A percentile compares a stretch with the other conserved stretches of the same genome.
Evolutionary conservation across 345 rosid species (phyloP).

Genomic region (Viola odorata): DNA sequence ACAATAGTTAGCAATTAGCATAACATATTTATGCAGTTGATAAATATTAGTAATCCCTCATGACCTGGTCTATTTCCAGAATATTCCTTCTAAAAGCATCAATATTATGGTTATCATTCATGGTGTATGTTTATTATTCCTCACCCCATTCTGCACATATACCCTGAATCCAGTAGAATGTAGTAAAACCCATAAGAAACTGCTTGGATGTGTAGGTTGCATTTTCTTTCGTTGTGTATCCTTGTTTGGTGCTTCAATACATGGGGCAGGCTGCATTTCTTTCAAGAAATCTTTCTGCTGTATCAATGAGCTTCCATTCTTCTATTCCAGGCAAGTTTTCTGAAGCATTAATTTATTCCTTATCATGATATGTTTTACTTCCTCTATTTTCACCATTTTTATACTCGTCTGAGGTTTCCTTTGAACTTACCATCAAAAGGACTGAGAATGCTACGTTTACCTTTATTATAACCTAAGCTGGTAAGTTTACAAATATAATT

Average conservation of each 20-base stretch:
- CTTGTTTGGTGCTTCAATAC: slow-evolving; percentile 94
- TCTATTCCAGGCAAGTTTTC: slow-evolving; percentile 75
- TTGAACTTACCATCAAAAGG: neutral
- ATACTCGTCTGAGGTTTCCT: neutral
- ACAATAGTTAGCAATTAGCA: too few species aligned
- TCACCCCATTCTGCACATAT: neutral
- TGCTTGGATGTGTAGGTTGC: slow-evolving; percentile 58
- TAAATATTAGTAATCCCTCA: too few species aligned
- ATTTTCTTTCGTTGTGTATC: slow-evolving; percentile 65
- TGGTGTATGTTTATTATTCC: slow-evolving; percentile 1
- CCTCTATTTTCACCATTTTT: slow-evolving; percentile 5
- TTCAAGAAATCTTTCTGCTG: slow-evolving; percentile 63
- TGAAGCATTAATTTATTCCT: neutral
- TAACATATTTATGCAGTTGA: too few species aligned
- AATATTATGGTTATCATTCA: neutral
- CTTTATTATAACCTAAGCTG: too few species aligned
- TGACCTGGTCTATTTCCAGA: too few species aligned
- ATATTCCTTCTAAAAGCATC: neutral
- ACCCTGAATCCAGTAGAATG: neutral
- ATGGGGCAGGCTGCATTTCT: slow-evolving; percentile 98
- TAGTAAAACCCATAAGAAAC: neutral
- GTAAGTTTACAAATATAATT: too few species aligned
- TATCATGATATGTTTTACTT: slow-evolving; percentile 5
- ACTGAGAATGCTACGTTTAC: neutral
- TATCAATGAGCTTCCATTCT: slow-evolving; percentile 61